These are phyloP conservation scores for Leccinum huronense DNA, from an alignment of 1,284 basidiomycete genomes.

Conservation along the genomic window DNA sequence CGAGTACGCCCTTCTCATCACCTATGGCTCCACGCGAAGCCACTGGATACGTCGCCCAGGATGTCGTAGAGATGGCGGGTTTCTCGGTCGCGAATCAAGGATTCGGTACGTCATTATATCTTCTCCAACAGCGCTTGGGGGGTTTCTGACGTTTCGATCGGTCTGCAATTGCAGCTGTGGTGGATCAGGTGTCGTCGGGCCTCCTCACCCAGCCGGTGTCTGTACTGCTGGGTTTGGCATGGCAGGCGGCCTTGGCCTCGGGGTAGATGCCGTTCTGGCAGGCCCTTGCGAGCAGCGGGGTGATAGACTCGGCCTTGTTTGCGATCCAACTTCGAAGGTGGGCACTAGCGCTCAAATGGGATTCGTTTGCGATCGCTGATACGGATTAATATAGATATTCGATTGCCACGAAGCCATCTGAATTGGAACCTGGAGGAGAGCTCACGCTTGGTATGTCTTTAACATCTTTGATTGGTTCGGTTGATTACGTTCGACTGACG, in stretches of 20 bases:
- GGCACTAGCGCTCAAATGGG: not conserved
- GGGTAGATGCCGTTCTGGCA: conserved; percentile 47
- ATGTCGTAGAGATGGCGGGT: conserved; percentile 45
- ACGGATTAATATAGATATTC: conserved; percentile 22
- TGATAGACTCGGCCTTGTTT: conserved; percentile 39
- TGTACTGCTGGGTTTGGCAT: conserved; percentile 32
- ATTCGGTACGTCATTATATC: conserved; percentile 36
- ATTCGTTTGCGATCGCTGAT: not conserved
- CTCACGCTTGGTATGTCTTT: conserved; percentile 28
- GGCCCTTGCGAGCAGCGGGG: conserved; percentile 39
- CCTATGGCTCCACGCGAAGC: conserved; percentile 29
- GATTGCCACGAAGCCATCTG: conserved; percentile 22
- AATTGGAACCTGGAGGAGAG: conserved; percentile 34
- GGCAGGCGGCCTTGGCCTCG: conserved; percentile 30
- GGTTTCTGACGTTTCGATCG: not conserved
- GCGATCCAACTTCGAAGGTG: conserved; percentile 39
- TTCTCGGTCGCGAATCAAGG: conserved; percentile 42
- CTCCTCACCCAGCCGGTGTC: conserved; percentile 28
- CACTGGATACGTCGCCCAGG: conserved; percentile 38
- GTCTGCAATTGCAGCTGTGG: conserved; percentile 21
- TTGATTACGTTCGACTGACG: not conserved
- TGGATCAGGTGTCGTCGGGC: conserved; percentile 12
- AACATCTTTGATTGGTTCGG: not conserved
- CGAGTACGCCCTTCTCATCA: conserved; percentile 19
- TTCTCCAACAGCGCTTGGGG: conserved; percentile 10